Evolutionary conservation across 441 rosid species (phyloP).

Genomic region (Sinapis alba): DNA sequence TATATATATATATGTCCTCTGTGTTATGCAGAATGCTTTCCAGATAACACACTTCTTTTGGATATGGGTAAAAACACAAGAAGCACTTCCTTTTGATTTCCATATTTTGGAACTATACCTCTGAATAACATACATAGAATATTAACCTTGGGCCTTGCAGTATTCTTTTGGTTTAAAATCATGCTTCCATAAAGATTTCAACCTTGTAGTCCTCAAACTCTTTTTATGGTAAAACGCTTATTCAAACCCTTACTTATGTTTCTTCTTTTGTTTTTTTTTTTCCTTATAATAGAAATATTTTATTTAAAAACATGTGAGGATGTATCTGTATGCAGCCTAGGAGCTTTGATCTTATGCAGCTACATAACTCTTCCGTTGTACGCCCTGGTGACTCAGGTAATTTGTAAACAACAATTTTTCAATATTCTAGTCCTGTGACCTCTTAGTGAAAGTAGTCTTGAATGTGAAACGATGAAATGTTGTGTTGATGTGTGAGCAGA

Average conservation of each 20-base stretch:
- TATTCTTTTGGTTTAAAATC: slow-evolving; percentile 69
- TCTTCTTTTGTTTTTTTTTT: no score
- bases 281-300: neutral
- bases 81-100: neutral
- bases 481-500: slow-evolving; percentile 27
- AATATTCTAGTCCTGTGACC: neutral
- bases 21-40: slow-evolving; percentile 64
- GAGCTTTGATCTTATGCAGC: slow-evolving; percentile 71
- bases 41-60: slow-evolving; percentile 81
- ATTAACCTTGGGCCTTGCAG: slow-evolving; percentile 37
- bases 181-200: slow-evolving; percentile 62
- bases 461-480: neutral
- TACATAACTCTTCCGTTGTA: slow-evolving; percentile 84
- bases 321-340: slow-evolving; percentile 30
- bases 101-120: neutral
- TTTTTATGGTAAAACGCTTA: slow-evolving; percentile 45
- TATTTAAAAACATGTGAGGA: neutral
- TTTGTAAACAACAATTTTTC: neutral
- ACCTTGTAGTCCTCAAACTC: slow-evolving; percentile 53
- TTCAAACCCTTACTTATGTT: neutral
- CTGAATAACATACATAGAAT: neutral
- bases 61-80: slow-evolving; percentile 62
- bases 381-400: slow-evolving; percentile 85
- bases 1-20: neutral
- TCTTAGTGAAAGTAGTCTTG: neutral